Evolutionary conservation across 495 filamentous ascomycete species (phyloP).

Genomic region (Zalerion maritima): DNA sequence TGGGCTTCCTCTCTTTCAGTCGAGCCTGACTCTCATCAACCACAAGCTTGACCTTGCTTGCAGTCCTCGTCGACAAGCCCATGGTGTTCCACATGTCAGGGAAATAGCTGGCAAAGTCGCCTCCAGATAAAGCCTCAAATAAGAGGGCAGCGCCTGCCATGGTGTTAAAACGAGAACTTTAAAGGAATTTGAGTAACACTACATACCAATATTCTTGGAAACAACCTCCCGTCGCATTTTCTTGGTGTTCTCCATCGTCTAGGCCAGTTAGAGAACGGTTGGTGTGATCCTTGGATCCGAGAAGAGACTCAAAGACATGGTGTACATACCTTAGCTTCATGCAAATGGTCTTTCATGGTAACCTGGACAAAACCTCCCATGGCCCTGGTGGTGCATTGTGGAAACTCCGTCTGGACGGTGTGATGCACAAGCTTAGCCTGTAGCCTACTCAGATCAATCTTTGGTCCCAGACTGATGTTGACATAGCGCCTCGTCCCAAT

Average conservation of each 20-base stretch:
- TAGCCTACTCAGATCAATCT: slow-evolving; percentile 14
- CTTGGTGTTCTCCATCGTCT: background rate
- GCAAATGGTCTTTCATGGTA: slow-evolving; percentile 5
- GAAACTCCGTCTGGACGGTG: slow-evolving; percentile 48
- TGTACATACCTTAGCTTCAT: slow-evolving; percentile 10
- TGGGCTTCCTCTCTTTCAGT: slow-evolving; percentile 31
- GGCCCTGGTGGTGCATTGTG: slow-evolving; percentile 33
- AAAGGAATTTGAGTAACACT: no score
- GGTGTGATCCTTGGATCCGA: background rate
- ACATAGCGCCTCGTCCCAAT: no score
- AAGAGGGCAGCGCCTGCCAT: slow-evolving; percentile 45
- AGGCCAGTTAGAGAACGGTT: slow-evolving; percentile 3
- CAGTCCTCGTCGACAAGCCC: slow-evolving; percentile 17
- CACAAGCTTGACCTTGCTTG: slow-evolving; percentile 6
- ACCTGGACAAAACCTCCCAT: slow-evolving; percentile 38
- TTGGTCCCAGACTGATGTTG: slow-evolving; percentile 5
- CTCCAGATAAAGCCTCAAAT: slow-evolving; percentile 50
- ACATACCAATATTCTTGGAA: slow-evolving; percentile 18
- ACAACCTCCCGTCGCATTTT: slow-evolving; percentile 22
- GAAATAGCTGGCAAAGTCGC: slow-evolving; percentile 35
- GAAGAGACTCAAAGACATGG: background rate
- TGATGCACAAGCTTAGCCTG: slow-evolving; percentile 59
- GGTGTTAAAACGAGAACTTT: slow-evolving; percentile 9
- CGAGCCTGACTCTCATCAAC: slow-evolving; percentile 13
- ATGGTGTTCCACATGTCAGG: no score